Percentiles rank a stretch among this genome's conserved stretches.
These are phyloP conservation scores for Talaromyces atroroseus DNA, from an alignment of 2,329 filamentous ascomycete species.

Conservation along the genomic window DNA sequence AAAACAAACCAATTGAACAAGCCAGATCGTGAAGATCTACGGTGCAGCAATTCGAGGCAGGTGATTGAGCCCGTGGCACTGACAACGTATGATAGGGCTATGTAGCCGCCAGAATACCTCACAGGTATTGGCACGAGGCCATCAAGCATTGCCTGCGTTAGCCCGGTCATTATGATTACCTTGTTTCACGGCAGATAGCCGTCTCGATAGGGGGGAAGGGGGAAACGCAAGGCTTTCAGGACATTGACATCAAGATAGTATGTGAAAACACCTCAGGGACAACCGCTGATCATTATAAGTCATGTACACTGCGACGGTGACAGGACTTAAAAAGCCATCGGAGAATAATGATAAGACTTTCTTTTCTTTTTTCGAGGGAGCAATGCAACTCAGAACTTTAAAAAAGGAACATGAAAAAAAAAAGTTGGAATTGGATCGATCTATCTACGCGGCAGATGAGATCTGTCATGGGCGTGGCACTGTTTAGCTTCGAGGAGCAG, in stretches of 20 bases:
- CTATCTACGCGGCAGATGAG: background rate
- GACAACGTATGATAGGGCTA: constrained; percentile 62
- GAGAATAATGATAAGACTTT: background rate
- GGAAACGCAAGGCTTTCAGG: background rate
- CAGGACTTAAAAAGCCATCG: background rate
- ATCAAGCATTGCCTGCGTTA: constrained; percentile 9
- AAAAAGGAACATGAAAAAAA: background rate
- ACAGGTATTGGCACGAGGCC: constrained; percentile 9
- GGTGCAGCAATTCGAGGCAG: constrained; percentile 75
- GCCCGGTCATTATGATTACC: constrained; percentile 3
- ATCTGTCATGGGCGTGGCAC: constrained; percentile 1
- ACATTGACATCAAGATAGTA: background rate
- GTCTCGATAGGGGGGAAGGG: too few relatives aligned
- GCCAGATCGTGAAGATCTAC: constrained; percentile 64
- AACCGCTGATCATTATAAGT: background rate
- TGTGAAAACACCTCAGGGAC: background rate
- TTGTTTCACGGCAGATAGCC: background rate
- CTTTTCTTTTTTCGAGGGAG: background rate
- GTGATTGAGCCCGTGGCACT: constrained; percentile 72
- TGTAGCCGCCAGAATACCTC: constrained; percentile 45
- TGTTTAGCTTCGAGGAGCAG: background rate
- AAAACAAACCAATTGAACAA: constrained; percentile 61
- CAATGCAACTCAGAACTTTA: background rate
- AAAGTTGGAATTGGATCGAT: constrained; percentile 1
- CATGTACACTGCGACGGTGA: background rate